A percentile compares a stretch with the other conserved stretches of the same genome.
Conservation (phyloP, 2,329 filamentous ascomycete genomes). For the Fusarium buxicola region DNA sequence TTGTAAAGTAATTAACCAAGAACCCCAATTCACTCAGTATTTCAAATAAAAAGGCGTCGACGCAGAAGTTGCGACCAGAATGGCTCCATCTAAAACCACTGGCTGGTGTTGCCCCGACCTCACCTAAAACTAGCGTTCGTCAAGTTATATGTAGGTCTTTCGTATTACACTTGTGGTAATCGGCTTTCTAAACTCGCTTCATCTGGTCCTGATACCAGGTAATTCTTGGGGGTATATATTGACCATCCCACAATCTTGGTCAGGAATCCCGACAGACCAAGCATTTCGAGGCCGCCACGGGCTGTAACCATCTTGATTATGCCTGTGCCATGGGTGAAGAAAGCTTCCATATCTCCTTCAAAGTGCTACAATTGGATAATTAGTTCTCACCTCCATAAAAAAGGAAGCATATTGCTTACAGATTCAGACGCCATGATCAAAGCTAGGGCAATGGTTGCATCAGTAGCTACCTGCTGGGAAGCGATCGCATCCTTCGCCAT, state of each 20-base stretch:
- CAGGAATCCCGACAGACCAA: slow-evolving; percentile 21
- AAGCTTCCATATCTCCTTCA: slow-evolving; percentile 16
- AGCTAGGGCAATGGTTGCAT: slow-evolving; percentile 14
- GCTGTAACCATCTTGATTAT: slow-evolving; percentile 24
- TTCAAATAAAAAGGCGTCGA: too few relatives aligned
- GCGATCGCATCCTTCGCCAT: slow-evolving; percentile 18
- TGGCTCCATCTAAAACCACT: too few relatives aligned
- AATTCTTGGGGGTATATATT: slow-evolving; percentile 2
- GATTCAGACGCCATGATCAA: slow-evolving; percentile 26
- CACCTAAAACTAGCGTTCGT: too few relatives aligned
- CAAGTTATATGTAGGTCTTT: too few relatives aligned
- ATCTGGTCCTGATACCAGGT: slow-evolving; percentile 5
- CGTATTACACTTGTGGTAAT: neutral
- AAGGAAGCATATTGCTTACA: neutral
- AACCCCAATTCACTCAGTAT: too few relatives aligned
- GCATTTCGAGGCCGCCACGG: slow-evolving; percentile 7
- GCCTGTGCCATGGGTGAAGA: slow-evolving; percentile 4
- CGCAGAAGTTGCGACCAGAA: too few relatives aligned
- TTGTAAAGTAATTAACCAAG: too few relatives aligned
- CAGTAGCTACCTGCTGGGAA: slow-evolving; percentile 6
- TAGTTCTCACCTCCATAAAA: neutral
- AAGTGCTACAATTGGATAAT: neutral
- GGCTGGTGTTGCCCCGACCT: too few relatives aligned
- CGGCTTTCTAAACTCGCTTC: neutral
- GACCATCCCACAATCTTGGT: slow-evolving; percentile 18